Percentiles rank a stretch among this genome's conserved stretches.
Evolutionary conservation across 805 yeast species (phyloP).

Genomic region (Kuraishia borneana): DNA sequence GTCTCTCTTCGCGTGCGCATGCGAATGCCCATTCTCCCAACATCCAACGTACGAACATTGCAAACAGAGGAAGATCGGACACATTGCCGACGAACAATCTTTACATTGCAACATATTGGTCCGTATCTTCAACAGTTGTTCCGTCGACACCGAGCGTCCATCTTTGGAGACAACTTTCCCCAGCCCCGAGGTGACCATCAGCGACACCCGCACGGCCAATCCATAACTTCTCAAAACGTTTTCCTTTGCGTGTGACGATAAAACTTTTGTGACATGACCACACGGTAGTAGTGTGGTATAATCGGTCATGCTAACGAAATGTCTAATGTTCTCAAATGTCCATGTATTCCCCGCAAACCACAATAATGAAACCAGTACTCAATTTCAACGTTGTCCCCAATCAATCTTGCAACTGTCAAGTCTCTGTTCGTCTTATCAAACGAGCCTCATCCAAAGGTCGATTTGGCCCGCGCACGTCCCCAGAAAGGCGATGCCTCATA

Average conservation of each 20-base stretch:
- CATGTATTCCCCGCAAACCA: too few relatives aligned
- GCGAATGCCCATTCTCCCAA: conserved; percentile 35
- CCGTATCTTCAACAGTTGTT: conserved; percentile 27
- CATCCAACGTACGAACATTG: conserved; percentile 78
- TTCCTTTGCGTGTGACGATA: conserved; percentile 36
- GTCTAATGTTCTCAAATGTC: too few relatives aligned
- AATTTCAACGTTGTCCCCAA: too few relatives aligned
- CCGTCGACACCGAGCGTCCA: conserved; percentile 26
- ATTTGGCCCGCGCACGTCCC: too few relatives aligned
- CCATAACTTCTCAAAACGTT: conserved; percentile 37
- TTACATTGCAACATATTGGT: conserved; percentile 37
- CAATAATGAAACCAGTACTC: too few relatives aligned
- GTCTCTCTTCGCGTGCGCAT: conserved; percentile 29
- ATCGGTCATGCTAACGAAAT: too few relatives aligned
- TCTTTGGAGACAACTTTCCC: conserved; percentile 18
- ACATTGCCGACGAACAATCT: conserved; percentile 31
- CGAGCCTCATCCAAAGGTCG: too few relatives aligned
- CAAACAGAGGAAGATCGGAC: conserved; percentile 48
- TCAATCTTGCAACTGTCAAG: too few relatives aligned
- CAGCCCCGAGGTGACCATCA: conserved; percentile 12
- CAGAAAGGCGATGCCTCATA: too few relatives aligned
- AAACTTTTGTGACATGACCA: conserved; percentile 34
- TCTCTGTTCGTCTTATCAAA: too few relatives aligned
- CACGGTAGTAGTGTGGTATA: conserved; percentile 31
- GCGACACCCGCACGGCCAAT: conserved; percentile 37